phyloP scores from a whole-genome alignment of 2,329 filamentous ascomycete species.

The Penicillium sp. region DNA sequence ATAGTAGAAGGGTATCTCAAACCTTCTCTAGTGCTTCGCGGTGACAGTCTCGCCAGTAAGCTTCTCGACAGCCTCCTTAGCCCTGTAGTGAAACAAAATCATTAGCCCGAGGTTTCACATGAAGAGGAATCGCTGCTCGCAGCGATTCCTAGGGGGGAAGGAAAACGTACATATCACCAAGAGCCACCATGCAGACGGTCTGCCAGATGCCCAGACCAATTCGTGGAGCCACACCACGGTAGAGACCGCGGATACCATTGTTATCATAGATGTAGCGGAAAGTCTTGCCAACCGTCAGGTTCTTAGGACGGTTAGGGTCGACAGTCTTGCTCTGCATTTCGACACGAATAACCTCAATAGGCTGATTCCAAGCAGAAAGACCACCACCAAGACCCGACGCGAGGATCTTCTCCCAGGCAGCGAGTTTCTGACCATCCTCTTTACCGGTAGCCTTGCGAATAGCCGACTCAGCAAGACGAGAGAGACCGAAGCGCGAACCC shows the following conservation, averaged over 20 bases:
- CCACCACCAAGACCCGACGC: conserved; percentile 89
- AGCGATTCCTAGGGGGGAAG: background rate
- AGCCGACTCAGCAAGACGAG: conserved; percentile 84
- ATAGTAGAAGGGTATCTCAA: conserved; percentile 45
- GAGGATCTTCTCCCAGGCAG: conserved; percentile 81
- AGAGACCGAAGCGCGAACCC: conserved; percentile 94
- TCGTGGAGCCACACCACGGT: conserved; percentile 91
- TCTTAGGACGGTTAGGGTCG: conserved; percentile 97
- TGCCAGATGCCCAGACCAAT: conserved; percentile 98
- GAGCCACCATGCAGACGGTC: conserved; percentile 99
- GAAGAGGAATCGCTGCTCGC: conserved; percentile 3
- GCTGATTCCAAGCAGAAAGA: conserved; percentile 97
- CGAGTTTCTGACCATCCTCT: conserved; percentile 76
- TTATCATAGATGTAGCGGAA: conserved; percentile 83
- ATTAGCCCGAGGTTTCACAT: conserved; percentile 38
- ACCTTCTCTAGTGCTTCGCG: conserved; percentile 64
- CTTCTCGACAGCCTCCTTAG: conserved; percentile 69
- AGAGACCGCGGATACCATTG: conserved; percentile 89
- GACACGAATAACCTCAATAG: conserved; percentile 98
- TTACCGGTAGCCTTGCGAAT: conserved; percentile 82
- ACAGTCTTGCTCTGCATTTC: conserved; percentile 99
- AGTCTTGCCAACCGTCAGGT: conserved; percentile 91
- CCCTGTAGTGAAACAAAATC: conserved; percentile 48
- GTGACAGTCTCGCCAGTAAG: conserved; percentile 66
- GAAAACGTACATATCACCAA: conserved; percentile 87